These are phyloP conservation scores for Linnemannia elongata DNA, from an alignment of 192 early-diverging fungal genomes.

Conservation along the genomic window DNA sequence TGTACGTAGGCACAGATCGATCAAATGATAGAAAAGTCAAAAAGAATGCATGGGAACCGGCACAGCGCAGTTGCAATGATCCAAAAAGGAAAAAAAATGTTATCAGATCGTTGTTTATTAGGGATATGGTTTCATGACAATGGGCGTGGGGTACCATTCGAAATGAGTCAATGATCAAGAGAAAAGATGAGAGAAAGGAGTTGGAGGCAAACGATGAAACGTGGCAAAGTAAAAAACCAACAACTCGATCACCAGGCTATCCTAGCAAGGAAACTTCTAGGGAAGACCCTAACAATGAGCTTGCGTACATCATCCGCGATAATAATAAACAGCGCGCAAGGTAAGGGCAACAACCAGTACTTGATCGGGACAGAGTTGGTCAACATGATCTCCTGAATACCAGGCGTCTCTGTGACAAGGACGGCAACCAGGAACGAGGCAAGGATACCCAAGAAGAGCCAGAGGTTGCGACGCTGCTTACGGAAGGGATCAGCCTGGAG, in stretches of 20 bases:
- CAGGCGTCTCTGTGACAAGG: slow-evolving; percentile 66
- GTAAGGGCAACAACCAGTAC: slow-evolving; percentile 77
- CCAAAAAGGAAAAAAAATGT: not conserved
- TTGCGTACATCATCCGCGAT: slow-evolving; percentile 77
- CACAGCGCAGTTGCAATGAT: not conserved
- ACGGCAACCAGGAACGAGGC: slow-evolving; percentile 62
- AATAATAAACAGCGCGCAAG: slow-evolving; percentile 67
- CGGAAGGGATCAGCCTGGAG: slow-evolving; percentile 74
- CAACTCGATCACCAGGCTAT: slow-evolving; percentile 66
- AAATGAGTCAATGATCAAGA: not conserved
- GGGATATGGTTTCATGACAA: not conserved
- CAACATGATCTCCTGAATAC: slow-evolving; percentile 69
- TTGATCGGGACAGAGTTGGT: slow-evolving; percentile 69
- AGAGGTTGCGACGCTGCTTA: slow-evolving; percentile 67
- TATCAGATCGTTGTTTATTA: not conserved
- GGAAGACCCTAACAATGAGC: slow-evolving; percentile 61
- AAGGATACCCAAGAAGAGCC: slow-evolving; percentile 63
- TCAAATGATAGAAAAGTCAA: not conserved
- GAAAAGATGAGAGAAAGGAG: not conserved
- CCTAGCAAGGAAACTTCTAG: slow-evolving; percentile 65
- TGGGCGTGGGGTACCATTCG: too few species aligned
- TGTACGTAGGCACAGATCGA: too few species aligned
- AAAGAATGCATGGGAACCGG: not conserved
- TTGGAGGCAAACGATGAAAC: not conserved
- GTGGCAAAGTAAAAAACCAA: not conserved